Base-by-base conservation (phyloP, 2,329 filamentous ascomycete genomes). In the Purpureocillium takamizusanense region DNA sequence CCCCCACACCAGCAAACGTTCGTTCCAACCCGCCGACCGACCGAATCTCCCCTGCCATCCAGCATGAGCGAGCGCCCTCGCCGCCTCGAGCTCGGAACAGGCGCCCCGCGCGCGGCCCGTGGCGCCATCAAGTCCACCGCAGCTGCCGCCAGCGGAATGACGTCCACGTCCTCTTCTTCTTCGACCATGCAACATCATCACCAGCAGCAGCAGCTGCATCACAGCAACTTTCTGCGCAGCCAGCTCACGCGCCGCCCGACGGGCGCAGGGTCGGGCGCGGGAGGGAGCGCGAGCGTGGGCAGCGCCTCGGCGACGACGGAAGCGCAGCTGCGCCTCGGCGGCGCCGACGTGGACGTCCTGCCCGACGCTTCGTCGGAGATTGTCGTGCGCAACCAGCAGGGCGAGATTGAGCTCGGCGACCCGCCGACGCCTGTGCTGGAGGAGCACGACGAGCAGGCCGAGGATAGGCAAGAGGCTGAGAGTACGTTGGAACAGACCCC, bases 381-480 rank as follows among this genome's bases (percentile, higher is more conserved):
- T 41, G 72, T 83, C 8, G 70, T 81, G 33, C 66, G 78, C 46
- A 72, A 81, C 50, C 63, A 72, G 55, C 72, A 80, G 49, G 78
- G 78, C 35, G 76, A 81, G 46, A 69, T 79, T 40, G 70, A 78
- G 53, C 59, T 81, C n/a, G 66, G 64, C 13, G 74, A 78, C 42
- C 72, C 72, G 33, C 74, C 70, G 1, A 66, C 70, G 43, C 67
- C 69, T 12, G 58, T 65, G 7, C 56, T 71, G 21, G 74, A 78
- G 35, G 74, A 76, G 28, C 64, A 71, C 13, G 72, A 74, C 38
- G 70, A 74, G 53, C 69, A 62, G 41, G 69, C 72, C 34, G 81
- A 80, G 48, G 74, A 79, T 39, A 68, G 65, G 43, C 66, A 68
- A 50, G 76, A 75, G 56, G 70, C 57, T 42, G 74, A 79, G 53